Evolutionary conservation across 257 asterid species (phyloP).

Genomic region (Fraxinus americana): DNA sequence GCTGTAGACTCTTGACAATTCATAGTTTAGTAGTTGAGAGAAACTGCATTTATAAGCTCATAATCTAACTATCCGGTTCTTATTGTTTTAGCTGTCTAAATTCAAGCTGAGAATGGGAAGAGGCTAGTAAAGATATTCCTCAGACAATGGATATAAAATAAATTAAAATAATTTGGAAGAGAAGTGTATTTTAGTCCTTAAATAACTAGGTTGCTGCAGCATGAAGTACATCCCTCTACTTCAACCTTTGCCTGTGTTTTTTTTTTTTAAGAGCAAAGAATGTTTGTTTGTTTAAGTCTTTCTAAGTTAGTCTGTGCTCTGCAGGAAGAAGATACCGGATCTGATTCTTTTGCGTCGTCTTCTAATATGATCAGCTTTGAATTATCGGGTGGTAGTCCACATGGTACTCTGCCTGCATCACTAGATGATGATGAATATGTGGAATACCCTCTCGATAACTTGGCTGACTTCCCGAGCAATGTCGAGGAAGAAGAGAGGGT

Average conservation of each 20-base stretch:
- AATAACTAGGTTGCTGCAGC: neutral
- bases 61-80: neutral
- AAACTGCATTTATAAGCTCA: neutral
- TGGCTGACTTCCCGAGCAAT: conserved; percentile 71
- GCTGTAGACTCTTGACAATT: neutral
- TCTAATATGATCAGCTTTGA: conserved; percentile 84
- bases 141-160: neutral
- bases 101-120: neutral
- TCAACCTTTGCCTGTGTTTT: neutral
- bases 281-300: neutral
- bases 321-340: conserved; percentile 63
- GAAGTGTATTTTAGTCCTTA: neutral
- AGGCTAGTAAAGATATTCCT: neutral
- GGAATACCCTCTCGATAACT: conserved; percentile 68
- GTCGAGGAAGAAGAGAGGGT: conserved; percentile 92
- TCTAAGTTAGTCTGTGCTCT: conserved; percentile 19
- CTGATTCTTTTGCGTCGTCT: conserved; percentile 58
- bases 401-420: conserved; percentile 48
- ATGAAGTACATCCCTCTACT: neutral
- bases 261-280: neutral
- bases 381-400: conserved; percentile 53
- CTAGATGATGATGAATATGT: conserved; percentile 76
- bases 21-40: neutral
- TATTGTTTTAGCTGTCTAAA: neutral
- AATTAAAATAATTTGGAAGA: neutral